These are phyloP conservation scores for Mariannaea elegans DNA, from an alignment of 2,329 filamentous ascomycete species.

Conservation along the genomic window DNA sequence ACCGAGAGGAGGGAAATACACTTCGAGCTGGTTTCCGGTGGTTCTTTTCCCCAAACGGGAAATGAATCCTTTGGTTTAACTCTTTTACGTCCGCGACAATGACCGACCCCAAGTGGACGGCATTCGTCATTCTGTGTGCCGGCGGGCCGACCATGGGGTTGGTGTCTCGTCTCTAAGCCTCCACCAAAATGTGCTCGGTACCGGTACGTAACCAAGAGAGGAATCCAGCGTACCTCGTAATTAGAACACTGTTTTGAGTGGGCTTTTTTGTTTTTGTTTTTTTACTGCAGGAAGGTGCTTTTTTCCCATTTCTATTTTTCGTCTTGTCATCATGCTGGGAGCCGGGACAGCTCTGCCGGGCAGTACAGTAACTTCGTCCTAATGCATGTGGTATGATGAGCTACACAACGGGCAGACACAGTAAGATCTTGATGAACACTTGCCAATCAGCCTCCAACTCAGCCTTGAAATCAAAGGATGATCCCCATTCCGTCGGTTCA, in stretches of 20 bases:
- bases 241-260: too few species aligned
- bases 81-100: constrained; percentile 16
- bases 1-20: too few species aligned
- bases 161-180: constrained; percentile 12
- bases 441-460: constrained; percentile 5
- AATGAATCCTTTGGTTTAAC: constrained; percentile 8
- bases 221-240: neutral
- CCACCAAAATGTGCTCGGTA: neutral
- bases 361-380: neutral
- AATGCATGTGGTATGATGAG: neutral
- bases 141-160: constrained; percentile 18
- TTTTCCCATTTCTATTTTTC: neutral
- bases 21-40: neutral
- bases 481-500: constrained; percentile 18
- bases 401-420: constrained; percentile 8
- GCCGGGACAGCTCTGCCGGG: constrained; percentile 4
- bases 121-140: constrained; percentile 22
- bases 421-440: constrained; percentile 5
- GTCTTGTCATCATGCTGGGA: neutral
- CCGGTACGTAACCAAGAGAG: neutral
- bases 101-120: constrained; percentile 14
- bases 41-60: constrained; percentile 20
- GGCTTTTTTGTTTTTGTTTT: too few species aligned
- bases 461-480: constrained; percentile 16
- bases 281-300: too few species aligned